These are phyloP conservation scores for Ganoderma sinense DNA, from an alignment of 1,284 basidiomycete species.

Conservation along the genomic window DNA sequence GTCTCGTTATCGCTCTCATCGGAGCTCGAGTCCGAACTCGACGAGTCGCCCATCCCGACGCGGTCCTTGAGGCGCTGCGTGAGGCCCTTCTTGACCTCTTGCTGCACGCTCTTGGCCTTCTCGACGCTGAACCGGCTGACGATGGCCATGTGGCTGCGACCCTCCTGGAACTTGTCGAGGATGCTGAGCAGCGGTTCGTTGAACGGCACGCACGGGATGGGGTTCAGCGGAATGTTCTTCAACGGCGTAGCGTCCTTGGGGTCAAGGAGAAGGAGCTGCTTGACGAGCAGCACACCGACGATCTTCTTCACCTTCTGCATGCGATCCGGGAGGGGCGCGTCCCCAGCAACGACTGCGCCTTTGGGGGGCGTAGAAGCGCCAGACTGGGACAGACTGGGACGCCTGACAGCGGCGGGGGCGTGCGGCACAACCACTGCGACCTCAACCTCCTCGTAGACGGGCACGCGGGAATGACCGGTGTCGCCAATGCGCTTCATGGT, in stretches of 20 bases:
- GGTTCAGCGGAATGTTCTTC: constrained; percentile 79
- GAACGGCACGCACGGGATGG: constrained; percentile 82
- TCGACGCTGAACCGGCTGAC: constrained; percentile 65
- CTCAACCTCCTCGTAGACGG: constrained; percentile 77
- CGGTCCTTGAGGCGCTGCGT: constrained; percentile 71
- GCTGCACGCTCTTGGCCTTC: constrained; percentile 70
- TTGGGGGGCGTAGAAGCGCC: constrained; percentile 7
- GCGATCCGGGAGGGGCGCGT: constrained; percentile 27
- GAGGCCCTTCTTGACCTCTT: constrained; percentile 70
- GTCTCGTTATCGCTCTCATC: constrained; percentile 38
- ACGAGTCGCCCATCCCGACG: constrained; percentile 70
- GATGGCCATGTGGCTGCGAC: constrained; percentile 92
- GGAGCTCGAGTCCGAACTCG: constrained; percentile 42
- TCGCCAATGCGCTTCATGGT: constrained; percentile 77
- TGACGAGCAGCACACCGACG: constrained; percentile 82
- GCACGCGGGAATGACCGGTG: constrained; percentile 82
- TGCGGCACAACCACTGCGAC: constrained; percentile 45
- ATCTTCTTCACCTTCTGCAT: constrained; percentile 73
- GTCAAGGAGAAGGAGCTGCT: constrained; percentile 84
- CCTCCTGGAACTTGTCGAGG: constrained; percentile 91
- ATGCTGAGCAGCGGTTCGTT: constrained; percentile 89
- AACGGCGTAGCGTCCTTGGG: constrained; percentile 85
- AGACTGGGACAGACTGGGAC: neutral
- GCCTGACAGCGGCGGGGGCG: constrained; percentile 5
- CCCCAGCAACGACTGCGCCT: constrained; percentile 5